A percentile compares a stretch with the other conserved stretches of the same genome.
These are phyloP conservation scores for Rhodamnia argentea DNA, from an alignment of 345 rosid species.

Conservation along the genomic window DNA sequence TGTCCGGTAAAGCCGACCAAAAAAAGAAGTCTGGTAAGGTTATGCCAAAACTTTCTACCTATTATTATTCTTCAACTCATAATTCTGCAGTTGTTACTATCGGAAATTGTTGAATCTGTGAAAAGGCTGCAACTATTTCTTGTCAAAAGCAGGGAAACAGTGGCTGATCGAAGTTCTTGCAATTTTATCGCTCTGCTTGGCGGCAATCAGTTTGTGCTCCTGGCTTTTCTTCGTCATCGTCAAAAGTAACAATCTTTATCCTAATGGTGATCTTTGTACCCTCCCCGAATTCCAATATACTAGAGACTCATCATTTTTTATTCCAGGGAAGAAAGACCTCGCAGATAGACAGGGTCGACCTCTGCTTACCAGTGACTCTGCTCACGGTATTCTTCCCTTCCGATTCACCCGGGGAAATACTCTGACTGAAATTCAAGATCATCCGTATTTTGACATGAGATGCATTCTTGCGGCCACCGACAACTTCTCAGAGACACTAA, in stretches of 20 bases:
- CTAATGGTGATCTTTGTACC: background rate
- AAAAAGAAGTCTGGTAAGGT: background rate
- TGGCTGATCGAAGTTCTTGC: background rate
- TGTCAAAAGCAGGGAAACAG: background rate
- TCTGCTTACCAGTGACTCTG: background rate
- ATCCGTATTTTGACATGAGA: background rate
- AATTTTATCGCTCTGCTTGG: background rate
- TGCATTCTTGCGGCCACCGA: background rate
- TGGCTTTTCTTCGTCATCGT: background rate
- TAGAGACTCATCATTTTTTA: background rate
- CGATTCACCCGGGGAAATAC: background rate
- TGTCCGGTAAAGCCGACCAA: no score
- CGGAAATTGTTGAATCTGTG: background rate
- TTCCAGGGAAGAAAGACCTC: background rate
- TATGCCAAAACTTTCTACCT: background rate
- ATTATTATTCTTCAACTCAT: background rate
- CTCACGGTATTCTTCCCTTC: background rate
- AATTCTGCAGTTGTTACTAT: background rate
- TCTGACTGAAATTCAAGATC: background rate
- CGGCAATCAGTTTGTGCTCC: background rate
- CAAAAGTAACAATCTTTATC: background rate
- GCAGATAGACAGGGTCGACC: background rate
- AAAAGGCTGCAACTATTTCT: background rate
- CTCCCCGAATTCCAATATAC: background rate
- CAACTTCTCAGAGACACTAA: slow-evolving; percentile 15